Evolutionary conservation across 352 stramenopile genomes (phyloP).

Genomic region (Phytophthora nicotianae): DNA sequence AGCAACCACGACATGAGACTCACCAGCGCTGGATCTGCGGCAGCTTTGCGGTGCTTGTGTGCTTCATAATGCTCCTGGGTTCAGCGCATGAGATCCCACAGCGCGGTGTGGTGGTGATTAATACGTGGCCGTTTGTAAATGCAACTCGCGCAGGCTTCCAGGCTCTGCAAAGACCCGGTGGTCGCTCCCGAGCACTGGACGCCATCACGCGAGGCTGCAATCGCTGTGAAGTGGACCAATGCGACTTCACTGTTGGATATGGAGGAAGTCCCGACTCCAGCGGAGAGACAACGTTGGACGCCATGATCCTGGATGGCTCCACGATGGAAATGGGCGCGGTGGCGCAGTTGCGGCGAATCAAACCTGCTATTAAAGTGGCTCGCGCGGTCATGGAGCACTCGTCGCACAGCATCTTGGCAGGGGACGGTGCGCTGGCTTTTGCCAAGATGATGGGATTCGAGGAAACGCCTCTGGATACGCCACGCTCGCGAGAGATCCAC

Average conservation of each 20-base stretch:
- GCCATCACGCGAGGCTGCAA: slow-evolving; percentile 77
- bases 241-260: slow-evolving; percentile 89
- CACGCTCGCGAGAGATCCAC: slow-evolving; percentile 58
- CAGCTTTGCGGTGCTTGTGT: slow-evolving; percentile 33
- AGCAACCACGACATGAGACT: slow-evolving; percentile 30
- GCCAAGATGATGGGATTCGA: slow-evolving; percentile 92
- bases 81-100: slow-evolving; percentile 34
- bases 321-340: slow-evolving; percentile 89
- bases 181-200: slow-evolving; percentile 46
- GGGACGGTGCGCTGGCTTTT: slow-evolving; percentile 85
- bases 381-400: slow-evolving; percentile 90
- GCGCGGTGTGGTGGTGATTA: slow-evolving; percentile 67
- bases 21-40: slow-evolving; percentile 42
- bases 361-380: slow-evolving; percentile 83
- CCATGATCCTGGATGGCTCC: slow-evolving; percentile 90
- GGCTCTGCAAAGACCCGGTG: slow-evolving; percentile 28
- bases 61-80: slow-evolving; percentile 37
- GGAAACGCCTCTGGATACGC: slow-evolving; percentile 72
- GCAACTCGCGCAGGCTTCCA: slow-evolving; percentile 73
- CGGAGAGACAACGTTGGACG: slow-evolving; percentile 91
- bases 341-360: slow-evolving; percentile 78
- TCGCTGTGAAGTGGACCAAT: slow-evolving; percentile 85
- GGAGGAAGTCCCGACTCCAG: slow-evolving; percentile 85
- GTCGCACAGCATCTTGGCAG: slow-evolving; percentile 86
- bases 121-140: slow-evolving; percentile 84